Percentiles rank a stretch among this genome's conserved stretches.
These are phyloP conservation scores for Neotropicomus parvogracilis DNA, from an alignment of 1,284 basidiomycete genomes.

Conservation along the genomic window DNA sequence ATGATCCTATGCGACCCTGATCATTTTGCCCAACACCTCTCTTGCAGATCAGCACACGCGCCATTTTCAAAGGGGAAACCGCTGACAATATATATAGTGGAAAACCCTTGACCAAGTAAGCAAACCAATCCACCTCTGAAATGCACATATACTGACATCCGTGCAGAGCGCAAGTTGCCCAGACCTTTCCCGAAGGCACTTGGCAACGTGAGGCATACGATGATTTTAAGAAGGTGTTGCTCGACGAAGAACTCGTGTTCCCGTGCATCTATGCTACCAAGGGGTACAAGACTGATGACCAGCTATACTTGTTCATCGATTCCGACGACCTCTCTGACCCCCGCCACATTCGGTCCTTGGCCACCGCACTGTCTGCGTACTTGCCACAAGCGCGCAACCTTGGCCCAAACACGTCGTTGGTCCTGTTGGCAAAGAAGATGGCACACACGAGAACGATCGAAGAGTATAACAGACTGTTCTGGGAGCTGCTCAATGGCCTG, in stretches of 20 bases:
- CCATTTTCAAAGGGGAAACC: neutral
- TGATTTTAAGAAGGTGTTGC: neutral
- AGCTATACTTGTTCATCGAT: neutral
- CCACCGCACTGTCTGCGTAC: neutral
- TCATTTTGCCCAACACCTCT: neutral
- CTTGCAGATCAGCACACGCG: neutral
- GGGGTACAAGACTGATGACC: neutral
- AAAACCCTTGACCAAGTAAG: neutral
- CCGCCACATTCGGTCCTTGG: neutral
- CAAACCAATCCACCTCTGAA: neutral
- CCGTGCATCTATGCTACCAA: slow-evolving; percentile 1
- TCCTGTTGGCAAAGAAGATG: slow-evolving; percentile 2
- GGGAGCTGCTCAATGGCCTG: neutral
- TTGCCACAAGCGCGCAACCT: neutral
- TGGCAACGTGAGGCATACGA: neutral
- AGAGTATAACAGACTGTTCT: neutral
- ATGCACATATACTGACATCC: neutral
- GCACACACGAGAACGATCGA: neutral
- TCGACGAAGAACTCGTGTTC: neutral
- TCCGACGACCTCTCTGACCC: neutral
- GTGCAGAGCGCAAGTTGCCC: neutral
- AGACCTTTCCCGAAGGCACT: neutral
- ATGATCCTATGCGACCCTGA: neutral
- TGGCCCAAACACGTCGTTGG: neutral
- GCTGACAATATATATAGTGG: neutral